A percentile compares a stretch with the other conserved stretches of the same genome.
phyloP scores from a whole-genome alignment of 2,329 filamentous ascomycete genomes.

The Dactylellina parvicollis region DNA sequence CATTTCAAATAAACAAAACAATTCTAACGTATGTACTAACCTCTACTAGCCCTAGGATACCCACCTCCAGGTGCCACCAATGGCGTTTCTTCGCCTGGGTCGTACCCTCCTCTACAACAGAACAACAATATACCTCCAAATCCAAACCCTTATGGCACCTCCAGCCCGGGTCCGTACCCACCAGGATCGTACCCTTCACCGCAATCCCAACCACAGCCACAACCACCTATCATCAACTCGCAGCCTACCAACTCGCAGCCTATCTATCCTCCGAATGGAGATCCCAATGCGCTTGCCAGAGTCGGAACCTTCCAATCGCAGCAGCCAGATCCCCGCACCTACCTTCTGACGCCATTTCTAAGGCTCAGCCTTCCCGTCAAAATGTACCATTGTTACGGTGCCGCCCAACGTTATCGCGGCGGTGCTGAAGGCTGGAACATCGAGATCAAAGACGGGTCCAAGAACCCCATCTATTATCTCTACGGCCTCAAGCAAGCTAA shows the following conservation, averaged over 20 bases:
- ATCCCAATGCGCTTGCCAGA: conserved; percentile 22
- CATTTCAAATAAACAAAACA: not conserved
- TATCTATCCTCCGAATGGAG: conserved; percentile 8
- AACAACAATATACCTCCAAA: conserved; percentile 26
- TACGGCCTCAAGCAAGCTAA: conserved; percentile 49
- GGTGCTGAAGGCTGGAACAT: conserved; percentile 52
- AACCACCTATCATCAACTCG: too few species aligned
- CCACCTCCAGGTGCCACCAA: conserved; percentile 34
- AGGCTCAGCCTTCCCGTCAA: conserved; percentile 38
- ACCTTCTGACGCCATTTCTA: conserved; percentile 46
- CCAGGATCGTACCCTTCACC: not conserved
- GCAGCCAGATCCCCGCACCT: conserved; percentile 38
- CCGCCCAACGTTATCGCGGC: conserved; percentile 43
- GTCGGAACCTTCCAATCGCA: conserved; percentile 13
- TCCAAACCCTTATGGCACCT: conserved; percentile 24
- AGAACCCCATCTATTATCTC: conserved; percentile 51
- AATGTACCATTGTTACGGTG: conserved; percentile 53
- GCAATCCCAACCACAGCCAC: not conserved
- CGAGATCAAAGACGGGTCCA: conserved; percentile 49
- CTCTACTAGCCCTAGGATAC: conserved; percentile 30
- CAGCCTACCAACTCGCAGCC: too few species aligned
- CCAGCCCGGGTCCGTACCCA: conserved; percentile 11
- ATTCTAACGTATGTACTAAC: conserved; percentile 28
- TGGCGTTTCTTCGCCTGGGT: conserved; percentile 14
- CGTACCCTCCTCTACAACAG: conserved; percentile 16